These are phyloP conservation scores for Kazachstania martiniae DNA, from an alignment of 805 yeast species.

Conservation along the genomic window DNA sequence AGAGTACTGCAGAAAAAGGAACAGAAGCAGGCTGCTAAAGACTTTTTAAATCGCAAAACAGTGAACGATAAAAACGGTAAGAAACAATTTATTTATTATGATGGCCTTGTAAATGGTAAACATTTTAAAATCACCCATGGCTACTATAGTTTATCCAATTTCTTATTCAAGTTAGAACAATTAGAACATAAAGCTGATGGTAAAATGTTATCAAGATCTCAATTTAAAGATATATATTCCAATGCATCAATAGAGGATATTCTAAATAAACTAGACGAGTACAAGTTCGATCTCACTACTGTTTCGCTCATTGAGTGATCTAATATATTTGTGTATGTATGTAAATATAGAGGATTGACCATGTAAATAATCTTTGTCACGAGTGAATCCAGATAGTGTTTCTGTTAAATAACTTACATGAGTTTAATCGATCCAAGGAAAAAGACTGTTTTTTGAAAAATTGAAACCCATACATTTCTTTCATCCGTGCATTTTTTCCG, in stretches of 20 bases:
- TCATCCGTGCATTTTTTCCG: too few relatives aligned
- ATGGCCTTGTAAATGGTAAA: conserved; percentile 33
- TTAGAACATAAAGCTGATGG: conserved; percentile 34
- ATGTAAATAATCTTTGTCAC: too few relatives aligned
- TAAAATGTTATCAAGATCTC: conserved; percentile 34
- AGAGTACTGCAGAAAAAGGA: conserved; percentile 44
- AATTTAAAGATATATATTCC: conserved; percentile 39
- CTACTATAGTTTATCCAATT: conserved; percentile 48
- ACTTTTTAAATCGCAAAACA: too few relatives aligned
- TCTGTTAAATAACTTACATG: too few relatives aligned
- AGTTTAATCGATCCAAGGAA: too few relatives aligned
- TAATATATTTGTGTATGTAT: too few relatives aligned
- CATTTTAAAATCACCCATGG: conserved; percentile 48
- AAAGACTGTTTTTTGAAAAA: too few relatives aligned
- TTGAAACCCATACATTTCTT: too few relatives aligned
- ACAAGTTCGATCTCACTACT: conserved; percentile 29
- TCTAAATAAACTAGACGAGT: conserved; percentile 9
- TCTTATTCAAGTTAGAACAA: conserved; percentile 42
- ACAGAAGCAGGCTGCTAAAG: too few relatives aligned
- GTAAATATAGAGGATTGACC: too few relatives aligned
- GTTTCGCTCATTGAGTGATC: conserved; percentile 15
- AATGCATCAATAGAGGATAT: conserved; percentile 10
- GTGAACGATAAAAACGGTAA: conserved; percentile 17
- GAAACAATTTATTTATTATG: conserved; percentile 36
- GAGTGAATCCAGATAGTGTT: too few relatives aligned